Conservation (phyloP, 1,284 basidiomycete genomes). For the Coniferiporia weirii region DNA sequence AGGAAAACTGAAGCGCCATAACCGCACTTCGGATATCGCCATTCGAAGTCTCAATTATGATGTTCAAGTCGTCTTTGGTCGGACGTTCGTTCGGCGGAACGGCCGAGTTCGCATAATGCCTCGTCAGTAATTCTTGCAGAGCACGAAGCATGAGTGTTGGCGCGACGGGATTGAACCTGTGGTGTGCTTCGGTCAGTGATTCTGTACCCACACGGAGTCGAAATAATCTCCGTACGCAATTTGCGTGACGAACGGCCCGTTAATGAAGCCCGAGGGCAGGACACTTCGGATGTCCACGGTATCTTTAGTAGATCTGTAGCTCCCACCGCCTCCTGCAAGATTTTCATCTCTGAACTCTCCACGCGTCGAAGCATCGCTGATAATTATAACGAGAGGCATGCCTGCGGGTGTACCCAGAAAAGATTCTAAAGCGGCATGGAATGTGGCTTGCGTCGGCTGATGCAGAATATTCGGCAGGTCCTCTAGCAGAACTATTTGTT, state of each 20-base stretch:
- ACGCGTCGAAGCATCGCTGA: constrained; percentile 78
- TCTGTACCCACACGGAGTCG: not conserved
- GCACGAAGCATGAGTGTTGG: constrained; percentile 80
- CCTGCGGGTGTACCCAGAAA: constrained; percentile 41
- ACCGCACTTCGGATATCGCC: constrained; percentile 92
- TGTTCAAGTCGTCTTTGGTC: constrained; percentile 62
- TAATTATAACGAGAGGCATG: constrained; percentile 75
- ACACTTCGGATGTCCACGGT: constrained; percentile 67
- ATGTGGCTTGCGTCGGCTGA: constrained; percentile 62
- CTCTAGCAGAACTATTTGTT: constrained; percentile 78
- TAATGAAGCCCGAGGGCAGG: constrained; percentile 54
- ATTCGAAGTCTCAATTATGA: constrained; percentile 73
- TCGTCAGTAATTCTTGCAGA: constrained; percentile 58
- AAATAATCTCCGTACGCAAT: constrained; percentile 50
- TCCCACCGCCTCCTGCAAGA: constrained; percentile 35
- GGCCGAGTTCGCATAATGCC: constrained; percentile 33
- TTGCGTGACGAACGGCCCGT: constrained; percentile 64
- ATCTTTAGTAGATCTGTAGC: constrained; percentile 39
- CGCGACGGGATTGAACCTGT: constrained; percentile 88
- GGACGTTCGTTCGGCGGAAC: constrained; percentile 29
- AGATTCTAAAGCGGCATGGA: constrained; percentile 66
- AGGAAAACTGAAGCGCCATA: constrained; percentile 87
- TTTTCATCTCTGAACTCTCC: constrained; percentile 61
- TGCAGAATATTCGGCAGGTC: constrained; percentile 90
- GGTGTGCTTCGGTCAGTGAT: not conserved